These are phyloP conservation scores for Onygenales sp. DNA, from an alignment of 2,329 filamentous ascomycete species.

Conservation along the genomic window DNA sequence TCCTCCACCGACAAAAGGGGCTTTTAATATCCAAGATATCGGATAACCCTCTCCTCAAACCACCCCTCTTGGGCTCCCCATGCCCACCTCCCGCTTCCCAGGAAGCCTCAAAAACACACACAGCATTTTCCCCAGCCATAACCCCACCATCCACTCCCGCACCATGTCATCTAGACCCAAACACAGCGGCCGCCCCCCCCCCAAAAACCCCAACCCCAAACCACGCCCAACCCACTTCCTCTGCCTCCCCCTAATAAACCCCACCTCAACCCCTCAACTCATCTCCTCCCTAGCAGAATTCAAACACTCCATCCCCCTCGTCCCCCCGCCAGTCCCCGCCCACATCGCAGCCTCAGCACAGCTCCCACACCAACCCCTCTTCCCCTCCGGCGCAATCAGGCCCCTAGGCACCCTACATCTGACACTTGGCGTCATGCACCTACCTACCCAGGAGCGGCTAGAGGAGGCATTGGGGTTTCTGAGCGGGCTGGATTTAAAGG, in stretches of 20 bases:
- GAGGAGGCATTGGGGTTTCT: constrained; percentile 39
- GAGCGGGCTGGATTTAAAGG: constrained; percentile 34
- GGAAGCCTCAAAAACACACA: background rate
- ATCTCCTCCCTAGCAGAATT: constrained; percentile 54
- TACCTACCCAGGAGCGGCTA: constrained; percentile 44
- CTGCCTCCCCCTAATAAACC: constrained; percentile 52
- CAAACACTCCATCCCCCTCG: constrained; percentile 42
- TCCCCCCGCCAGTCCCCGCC: constrained; percentile 5
- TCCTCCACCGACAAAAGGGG: too few species aligned
- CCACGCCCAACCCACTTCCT: constrained; percentile 37
- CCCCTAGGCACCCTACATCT: constrained; percentile 75
- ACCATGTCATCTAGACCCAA: constrained; percentile 3
- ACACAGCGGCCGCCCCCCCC: background rate
- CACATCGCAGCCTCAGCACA: constrained; percentile 15
- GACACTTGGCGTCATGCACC: constrained; percentile 77
- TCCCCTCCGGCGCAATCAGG: constrained; percentile 60
- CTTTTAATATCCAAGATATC: background rate
- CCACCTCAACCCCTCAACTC: constrained; percentile 54
- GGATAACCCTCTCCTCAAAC: background rate
- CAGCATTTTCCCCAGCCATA: background rate
- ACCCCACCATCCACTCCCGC: background rate
- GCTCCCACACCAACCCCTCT: constrained; percentile 30
- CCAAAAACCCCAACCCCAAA: constrained; percentile 4
- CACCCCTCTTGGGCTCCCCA: background rate
- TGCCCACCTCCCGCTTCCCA: background rate